These are phyloP conservation scores for Penicillium brasilianum DNA, from an alignment of 2,329 filamentous ascomycete species.

Conservation along the genomic window DNA sequence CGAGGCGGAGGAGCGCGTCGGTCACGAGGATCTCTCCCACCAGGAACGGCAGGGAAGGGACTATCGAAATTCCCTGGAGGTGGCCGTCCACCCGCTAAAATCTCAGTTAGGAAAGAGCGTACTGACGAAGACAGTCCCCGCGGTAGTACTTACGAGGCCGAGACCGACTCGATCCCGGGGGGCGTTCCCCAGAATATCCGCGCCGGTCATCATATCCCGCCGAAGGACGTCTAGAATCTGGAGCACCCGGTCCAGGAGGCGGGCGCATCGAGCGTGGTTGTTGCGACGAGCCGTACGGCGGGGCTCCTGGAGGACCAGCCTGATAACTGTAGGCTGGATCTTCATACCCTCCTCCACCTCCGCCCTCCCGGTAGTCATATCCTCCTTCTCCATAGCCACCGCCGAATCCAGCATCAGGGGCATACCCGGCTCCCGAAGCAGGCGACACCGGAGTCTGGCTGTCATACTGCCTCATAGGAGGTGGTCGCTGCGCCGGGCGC, in stretches of 20 bases:
- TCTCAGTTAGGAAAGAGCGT: conserved; percentile 15
- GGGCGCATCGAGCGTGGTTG: conserved; percentile 41
- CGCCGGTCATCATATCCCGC: conserved; percentile 34
- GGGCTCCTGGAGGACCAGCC: conserved; percentile 32
- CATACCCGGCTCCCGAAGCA: conserved; percentile 31
- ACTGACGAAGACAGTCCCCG: neutral
- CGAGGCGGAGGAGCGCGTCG: conserved; percentile 41
- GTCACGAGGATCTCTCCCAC: conserved; percentile 33
- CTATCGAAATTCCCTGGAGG: conserved; percentile 55
- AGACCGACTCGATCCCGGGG: conserved; percentile 39
- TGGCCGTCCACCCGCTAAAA: conserved; percentile 27
- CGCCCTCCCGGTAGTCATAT: conserved; percentile 25
- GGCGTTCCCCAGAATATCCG: conserved; percentile 35
- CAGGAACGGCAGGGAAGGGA: conserved; percentile 54
- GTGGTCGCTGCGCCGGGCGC: conserved; percentile 38
- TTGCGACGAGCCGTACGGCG: conserved; percentile 34
- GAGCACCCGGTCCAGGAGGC: conserved; percentile 31
- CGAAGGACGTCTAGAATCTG: conserved; percentile 36
- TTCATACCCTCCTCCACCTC: conserved; percentile 29
- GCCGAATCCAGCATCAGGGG: conserved; percentile 37
- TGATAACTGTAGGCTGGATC: conserved; percentile 36
- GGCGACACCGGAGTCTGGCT: conserved; percentile 22
- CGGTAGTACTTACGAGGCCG: conserved; percentile 40
- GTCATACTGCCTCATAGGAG: conserved; percentile 41
- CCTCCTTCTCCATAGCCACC: conserved; percentile 35